A percentile compares a stretch with the other conserved stretches of the same genome.
Conservation (phyloP, 768 basidiomycete genomes). For the Amylocystis lapponica region DNA sequence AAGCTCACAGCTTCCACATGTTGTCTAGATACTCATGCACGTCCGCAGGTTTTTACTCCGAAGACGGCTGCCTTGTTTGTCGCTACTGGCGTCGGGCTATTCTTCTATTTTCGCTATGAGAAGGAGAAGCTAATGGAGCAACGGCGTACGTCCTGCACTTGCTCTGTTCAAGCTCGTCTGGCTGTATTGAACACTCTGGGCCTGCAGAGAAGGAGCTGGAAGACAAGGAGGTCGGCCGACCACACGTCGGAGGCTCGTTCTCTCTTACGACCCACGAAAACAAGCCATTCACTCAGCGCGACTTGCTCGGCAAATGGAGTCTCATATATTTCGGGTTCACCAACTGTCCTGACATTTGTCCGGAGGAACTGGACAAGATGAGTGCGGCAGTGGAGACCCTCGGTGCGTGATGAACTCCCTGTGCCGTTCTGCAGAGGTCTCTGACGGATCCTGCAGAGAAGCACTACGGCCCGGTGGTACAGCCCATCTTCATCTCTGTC, state of each 20-base stretch:
- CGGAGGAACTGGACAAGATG: slow-evolving; percentile 96
- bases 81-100: slow-evolving; percentile 75
- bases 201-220: slow-evolving; percentile 66
- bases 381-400: slow-evolving; percentile 65
- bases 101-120: slow-evolving; percentile 84
- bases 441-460: slow-evolving; percentile 42
- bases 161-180: slow-evolving; percentile 1
- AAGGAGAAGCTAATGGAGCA: slow-evolving; percentile 73
- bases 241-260: slow-evolving; percentile 92
- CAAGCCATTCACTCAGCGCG: slow-evolving; percentile 69
- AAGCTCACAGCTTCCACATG: slow-evolving; percentile 1
- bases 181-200: not conserved
- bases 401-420: slow-evolving; percentile 42
- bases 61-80: slow-evolving; percentile 79
- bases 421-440: not conserved
- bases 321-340: slow-evolving; percentile 98
- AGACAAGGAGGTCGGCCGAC: slow-evolving; percentile 71
- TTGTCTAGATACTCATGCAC: not conserved
- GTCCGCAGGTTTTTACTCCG: slow-evolving; percentile 82
- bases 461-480: slow-evolving; percentile 63
- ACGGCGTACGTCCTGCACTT: slow-evolving; percentile 59
- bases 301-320: slow-evolving; percentile 88
- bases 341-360: slow-evolving; percentile 98
- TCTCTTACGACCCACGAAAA: slow-evolving; percentile 60
- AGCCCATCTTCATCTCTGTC: slow-evolving; percentile 92